Conservation (phyloP, 2,329 filamentous ascomycete genomes). For the Achaetomium macrosporum region DNA sequence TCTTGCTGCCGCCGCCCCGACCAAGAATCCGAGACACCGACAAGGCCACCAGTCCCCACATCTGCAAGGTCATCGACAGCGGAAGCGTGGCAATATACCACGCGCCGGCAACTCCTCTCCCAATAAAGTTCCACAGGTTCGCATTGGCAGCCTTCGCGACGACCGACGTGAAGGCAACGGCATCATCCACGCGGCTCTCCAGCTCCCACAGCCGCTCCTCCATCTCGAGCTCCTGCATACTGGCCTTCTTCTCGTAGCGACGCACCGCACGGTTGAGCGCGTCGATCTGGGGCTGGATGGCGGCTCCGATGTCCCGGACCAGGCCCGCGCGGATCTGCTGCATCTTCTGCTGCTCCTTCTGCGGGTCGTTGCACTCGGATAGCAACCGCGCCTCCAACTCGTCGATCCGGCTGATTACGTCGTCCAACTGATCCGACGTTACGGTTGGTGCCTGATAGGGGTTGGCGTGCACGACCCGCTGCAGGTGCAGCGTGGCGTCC, state of each 20-base stretch:
- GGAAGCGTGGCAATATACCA: background rate
- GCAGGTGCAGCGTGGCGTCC: conserved; percentile 72
- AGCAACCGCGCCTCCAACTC: conserved; percentile 58
- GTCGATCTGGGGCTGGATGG: conserved; percentile 75
- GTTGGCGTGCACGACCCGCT: conserved; percentile 60
- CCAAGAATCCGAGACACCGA: background rate
- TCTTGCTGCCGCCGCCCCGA: too few species aligned
- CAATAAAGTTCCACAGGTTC: conserved; percentile 26
- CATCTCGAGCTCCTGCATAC: conserved; percentile 66
- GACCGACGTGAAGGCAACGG: conserved; percentile 72
- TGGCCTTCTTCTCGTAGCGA: conserved; percentile 84
- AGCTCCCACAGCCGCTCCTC: conserved; percentile 69
- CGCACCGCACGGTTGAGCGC: conserved; percentile 82
- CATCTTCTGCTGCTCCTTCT: conserved; percentile 13
- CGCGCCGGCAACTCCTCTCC: conserved; percentile 34
- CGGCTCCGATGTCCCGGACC: conserved; percentile 55
- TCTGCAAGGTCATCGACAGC: background rate
- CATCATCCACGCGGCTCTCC: conserved; percentile 67
- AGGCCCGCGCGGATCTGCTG: conserved; percentile 59
- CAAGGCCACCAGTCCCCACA: too few species aligned
- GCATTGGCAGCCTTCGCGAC: conserved; percentile 53
- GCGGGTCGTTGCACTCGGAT: background rate
- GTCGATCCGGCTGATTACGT: conserved; percentile 61
- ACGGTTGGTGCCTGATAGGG: conserved; percentile 36
- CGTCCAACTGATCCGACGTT: conserved; percentile 42